Conservation (phyloP, 805 yeast species). For the Kodamaea neixiangensis region DNA sequence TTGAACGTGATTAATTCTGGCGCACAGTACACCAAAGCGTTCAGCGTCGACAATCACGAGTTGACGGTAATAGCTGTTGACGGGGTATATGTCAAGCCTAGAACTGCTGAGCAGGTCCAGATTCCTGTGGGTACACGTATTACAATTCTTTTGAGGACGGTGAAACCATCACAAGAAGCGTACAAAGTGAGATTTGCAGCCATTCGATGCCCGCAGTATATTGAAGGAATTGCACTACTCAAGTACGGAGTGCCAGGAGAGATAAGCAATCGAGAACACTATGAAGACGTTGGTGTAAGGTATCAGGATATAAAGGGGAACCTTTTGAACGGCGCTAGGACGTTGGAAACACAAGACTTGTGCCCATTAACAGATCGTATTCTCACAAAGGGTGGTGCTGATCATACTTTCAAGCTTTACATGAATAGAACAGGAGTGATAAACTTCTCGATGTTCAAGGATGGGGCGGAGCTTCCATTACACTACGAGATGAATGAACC, state of each 20-base stretch:
- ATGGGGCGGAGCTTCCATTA: constrained; percentile 15
- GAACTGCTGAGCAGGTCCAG: constrained; percentile 23
- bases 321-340: constrained; percentile 11
- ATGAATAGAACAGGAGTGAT: constrained; percentile 32
- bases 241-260: constrained; percentile 20
- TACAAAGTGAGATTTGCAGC: constrained; percentile 31
- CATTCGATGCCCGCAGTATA: constrained; percentile 27
- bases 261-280: not conserved
- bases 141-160: constrained; percentile 27
- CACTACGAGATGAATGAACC: constrained; percentile 10
- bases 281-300: constrained; percentile 18
- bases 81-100: constrained; percentile 31
- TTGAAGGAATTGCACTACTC: constrained; percentile 28
- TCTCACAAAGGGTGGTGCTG: constrained; percentile 18
- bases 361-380: constrained; percentile 8
- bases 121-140: constrained; percentile 36
- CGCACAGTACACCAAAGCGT: constrained; percentile 33
- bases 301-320: constrained; percentile 26
- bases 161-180: constrained; percentile 14
- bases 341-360: constrained; percentile 6
- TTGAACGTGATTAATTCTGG: constrained; percentile 34
- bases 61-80: constrained; percentile 33
- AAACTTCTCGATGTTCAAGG: constrained; percentile 26
- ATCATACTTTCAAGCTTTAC: constrained; percentile 28
- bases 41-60: constrained; percentile 35